A percentile compares a stretch with the other conserved stretches of the same genome.
These are phyloP conservation scores for Orbilia ellipsospora DNA, from an alignment of 2,329 filamentous ascomycete genomes.

Conservation along the genomic window DNA sequence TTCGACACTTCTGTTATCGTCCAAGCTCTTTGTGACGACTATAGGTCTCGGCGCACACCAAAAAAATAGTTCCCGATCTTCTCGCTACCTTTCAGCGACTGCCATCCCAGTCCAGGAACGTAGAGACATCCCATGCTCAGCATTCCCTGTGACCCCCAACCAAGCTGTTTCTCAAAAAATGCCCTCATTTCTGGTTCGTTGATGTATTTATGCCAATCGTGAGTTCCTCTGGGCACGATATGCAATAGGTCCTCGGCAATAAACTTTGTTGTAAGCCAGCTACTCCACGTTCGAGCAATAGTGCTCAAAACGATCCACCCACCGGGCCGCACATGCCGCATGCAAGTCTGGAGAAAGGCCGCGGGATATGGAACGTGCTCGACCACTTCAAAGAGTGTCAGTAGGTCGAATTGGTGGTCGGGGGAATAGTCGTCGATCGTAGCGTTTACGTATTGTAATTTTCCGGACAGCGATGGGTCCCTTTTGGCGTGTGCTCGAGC, in stretches of 20 bases:
- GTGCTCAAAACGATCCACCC: conserved; percentile 94
- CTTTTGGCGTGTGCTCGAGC: conserved; percentile 79
- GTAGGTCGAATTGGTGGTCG: conserved; percentile 75
- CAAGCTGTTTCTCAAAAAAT: conserved; percentile 63
- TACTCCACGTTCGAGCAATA: conserved; percentile 87
- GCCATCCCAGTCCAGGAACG: conserved; percentile 91
- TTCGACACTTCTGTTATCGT: background rate
- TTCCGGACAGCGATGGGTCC: conserved; percentile 74
- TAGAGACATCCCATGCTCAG: conserved; percentile 82
- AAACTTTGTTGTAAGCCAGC: conserved; percentile 91
- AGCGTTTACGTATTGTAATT: conserved; percentile 78
- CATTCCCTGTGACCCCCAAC: conserved; percentile 62
- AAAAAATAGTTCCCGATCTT: conserved; percentile 96
- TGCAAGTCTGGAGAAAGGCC: conserved; percentile 76
- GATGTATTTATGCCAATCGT: conserved; percentile 97
- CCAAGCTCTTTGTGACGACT: conserved; percentile 4
- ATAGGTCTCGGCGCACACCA: conserved; percentile 73
- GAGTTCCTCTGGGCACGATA: conserved; percentile 90
- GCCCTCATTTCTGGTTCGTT: conserved; percentile 80
- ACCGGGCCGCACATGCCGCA: conserved; percentile 83
- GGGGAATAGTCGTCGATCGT: conserved; percentile 73
- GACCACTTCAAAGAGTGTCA: conserved; percentile 92
- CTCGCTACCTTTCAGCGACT: conserved; percentile 81
- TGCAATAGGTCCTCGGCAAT: conserved; percentile 87
- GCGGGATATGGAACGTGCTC: conserved; percentile 86